phyloP scores from a whole-genome alignment of 1,139 yeast species.

The Zhuliangozyma blackwelliae region DNA sequence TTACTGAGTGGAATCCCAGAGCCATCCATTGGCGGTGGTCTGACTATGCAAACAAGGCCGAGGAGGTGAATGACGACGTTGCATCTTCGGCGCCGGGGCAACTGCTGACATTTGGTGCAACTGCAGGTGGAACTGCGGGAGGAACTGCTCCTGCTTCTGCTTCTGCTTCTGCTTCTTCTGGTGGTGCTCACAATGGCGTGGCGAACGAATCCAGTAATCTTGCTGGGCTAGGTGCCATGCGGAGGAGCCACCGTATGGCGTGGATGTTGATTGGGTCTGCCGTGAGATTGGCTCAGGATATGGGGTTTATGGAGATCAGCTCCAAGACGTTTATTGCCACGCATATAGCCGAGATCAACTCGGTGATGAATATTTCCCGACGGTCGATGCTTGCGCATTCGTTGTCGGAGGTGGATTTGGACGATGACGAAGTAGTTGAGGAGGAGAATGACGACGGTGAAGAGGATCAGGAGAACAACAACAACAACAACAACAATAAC shows the following conservation, averaged over 20 bases:
- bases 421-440: conserved; percentile 38
- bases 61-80: conserved; percentile 16
- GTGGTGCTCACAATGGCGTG: conserved; percentile 1
- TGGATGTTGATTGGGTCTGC: conserved; percentile 93
- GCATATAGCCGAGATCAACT: conserved; percentile 75
- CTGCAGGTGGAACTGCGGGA: conserved; percentile 1
- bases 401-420: conserved; percentile 57
- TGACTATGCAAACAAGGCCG: conserved; percentile 74
- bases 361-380: conserved; percentile 68
- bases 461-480: conserved; percentile 48
- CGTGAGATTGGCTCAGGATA: conserved; percentile 80
- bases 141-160: conserved; percentile 1
- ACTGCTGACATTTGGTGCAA: neutral
- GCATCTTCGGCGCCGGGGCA: neutral
- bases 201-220: conserved; percentile 23
- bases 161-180: neutral
- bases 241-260: conserved; percentile 85
- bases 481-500: conserved; percentile 27
- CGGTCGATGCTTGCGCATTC: conserved; percentile 67
- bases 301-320: conserved; percentile 73
- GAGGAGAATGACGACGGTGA: conserved; percentile 25
- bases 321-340: conserved; percentile 77
- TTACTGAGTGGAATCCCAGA: conserved; percentile 93
- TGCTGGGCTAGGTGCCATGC: conserved; percentile 80
- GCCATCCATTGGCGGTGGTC: conserved; percentile 89